phyloP scores from a whole-genome alignment of 148 eudicot genomes.

The Heliosperma pusillum region DNA sequence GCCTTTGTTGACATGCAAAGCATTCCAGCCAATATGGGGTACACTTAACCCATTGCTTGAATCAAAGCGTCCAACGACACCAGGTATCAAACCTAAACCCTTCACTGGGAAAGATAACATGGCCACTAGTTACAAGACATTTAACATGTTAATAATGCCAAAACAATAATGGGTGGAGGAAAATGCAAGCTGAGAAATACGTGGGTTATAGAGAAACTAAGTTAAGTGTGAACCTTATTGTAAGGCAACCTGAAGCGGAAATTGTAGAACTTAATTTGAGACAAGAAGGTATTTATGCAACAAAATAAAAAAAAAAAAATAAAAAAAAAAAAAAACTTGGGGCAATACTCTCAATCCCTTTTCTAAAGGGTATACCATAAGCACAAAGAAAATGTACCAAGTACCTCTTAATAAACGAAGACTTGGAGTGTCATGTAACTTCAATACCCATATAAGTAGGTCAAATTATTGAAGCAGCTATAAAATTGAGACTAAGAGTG shows the following conservation, averaged over 20 bases:
- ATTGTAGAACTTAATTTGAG: too few species aligned
- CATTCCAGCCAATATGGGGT: slow-evolving; percentile 98
- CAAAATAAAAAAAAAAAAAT: neutral
- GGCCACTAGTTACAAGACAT: neutral
- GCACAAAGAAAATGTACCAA: neutral
- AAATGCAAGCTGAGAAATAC: too few species aligned
- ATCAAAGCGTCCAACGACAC: slow-evolving; percentile 91
- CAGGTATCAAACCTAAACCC: slow-evolving; percentile 72
- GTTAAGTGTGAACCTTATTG: too few species aligned
- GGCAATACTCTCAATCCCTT: neutral
- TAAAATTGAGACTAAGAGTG: neutral
- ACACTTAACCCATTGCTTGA: slow-evolving; percentile 68
- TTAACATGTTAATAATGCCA: neutral
- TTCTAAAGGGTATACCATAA: neutral
- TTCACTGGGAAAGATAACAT: slow-evolving; percentile 22
- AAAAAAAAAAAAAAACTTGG: too few species aligned
- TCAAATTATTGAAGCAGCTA: neutral
- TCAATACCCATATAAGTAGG: neutral
- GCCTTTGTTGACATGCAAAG: slow-evolving; percentile 57
- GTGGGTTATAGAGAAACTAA: too few species aligned
- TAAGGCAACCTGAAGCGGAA: too few species aligned
- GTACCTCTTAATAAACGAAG: neutral
- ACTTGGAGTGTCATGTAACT: neutral
- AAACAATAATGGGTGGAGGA: neutral
- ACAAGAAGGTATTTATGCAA: too few species aligned